Base-by-base conservation (phyloP, 768 basidiomycete genomes). In the Amanita subjunquillea region DNA sequence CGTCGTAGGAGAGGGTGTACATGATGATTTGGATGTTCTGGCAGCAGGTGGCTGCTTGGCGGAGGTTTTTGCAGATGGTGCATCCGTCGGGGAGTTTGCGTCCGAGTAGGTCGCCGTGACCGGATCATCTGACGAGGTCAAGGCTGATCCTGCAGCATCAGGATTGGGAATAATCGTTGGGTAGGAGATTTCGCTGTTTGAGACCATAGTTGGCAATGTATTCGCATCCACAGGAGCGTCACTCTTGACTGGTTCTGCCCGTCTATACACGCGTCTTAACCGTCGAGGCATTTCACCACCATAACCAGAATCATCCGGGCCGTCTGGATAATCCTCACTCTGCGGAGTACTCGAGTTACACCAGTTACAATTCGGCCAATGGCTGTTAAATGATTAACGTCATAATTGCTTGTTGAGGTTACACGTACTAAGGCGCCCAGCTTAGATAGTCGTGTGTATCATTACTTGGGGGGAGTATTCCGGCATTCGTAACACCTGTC, bases 381-480 rank as follows among this genome's bases (percentile, higher is more conserved):
- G 76, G 55, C 80, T 81, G 53, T 41, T 34, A 0, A n/a, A 42
- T 41, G 17, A 4, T 30, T 3, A 13, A 48, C 25, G 39, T 46
- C 32, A 47, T 8, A 7, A 46, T 17, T 51, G n/a, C 43, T 38
- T 36, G 45, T n/a, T 7, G 17, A 45, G 42, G 23, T 15, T 3
- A 62, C 15, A 46, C 79, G 38, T 65, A 82, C 82, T 84, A 85
- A 36, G 83, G 83, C 10, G 81, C 79, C 78, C 79, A 83, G 60
- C 81, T 83, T 73, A 84, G 71, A 61, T 82, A 85, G 59, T 83
- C 82, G 54, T 81, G 77, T 27, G 69, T 69, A 59, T 80, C 68
- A 1, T 77, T 77, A 17, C 74, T 73, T 2, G 79, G 79, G 1
- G 80, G 72, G 3, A 65, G 61, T 27, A 74, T 69, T 13, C 67